Conservation (phyloP, 164 flowering plant species). For the Magnolia changhungtana region DNA sequence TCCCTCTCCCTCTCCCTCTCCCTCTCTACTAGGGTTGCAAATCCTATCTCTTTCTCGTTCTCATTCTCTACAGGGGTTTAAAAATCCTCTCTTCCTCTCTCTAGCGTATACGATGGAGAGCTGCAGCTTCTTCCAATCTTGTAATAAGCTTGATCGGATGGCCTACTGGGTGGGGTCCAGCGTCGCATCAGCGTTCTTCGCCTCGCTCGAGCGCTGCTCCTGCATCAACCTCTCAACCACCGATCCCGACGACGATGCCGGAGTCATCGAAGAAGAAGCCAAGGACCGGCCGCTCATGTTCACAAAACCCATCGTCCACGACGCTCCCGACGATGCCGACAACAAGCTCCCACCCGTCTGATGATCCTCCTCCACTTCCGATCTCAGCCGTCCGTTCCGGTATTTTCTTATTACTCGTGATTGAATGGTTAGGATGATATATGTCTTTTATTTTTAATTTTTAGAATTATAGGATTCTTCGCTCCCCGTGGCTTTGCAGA, state of each 20-base stretch:
- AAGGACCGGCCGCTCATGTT: constrained; percentile 49
- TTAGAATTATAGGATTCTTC: too few relatives aligned
- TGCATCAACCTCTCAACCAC: constrained; percentile 59
- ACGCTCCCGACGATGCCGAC: constrained; percentile 8
- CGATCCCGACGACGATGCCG: constrained; percentile 33
- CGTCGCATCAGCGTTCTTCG: constrained; percentile 65
- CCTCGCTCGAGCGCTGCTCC: constrained; percentile 59
- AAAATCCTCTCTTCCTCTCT: too few relatives aligned
- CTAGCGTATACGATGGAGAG: constrained; percentile 24
- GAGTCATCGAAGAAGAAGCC: constrained; percentile 33
- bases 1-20: too few relatives aligned
- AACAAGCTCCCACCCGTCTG: constrained; percentile 16
- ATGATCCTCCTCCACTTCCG: too few relatives aligned
- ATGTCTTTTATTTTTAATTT: too few relatives aligned
- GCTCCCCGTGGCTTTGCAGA: too few relatives aligned
- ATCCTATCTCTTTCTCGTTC: too few relatives aligned
- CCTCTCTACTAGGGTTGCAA: too few relatives aligned
- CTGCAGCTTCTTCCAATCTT: constrained; percentile 17
- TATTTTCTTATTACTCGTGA: too few relatives aligned
- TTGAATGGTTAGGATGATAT: too few relatives aligned
- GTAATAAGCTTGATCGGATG: constrained; percentile 26
- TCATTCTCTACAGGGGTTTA: too few relatives aligned
- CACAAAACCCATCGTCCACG: constrained; percentile 18
- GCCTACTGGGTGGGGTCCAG: constrained; percentile 44
- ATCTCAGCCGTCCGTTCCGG: too few relatives aligned